Base-by-base conservation (phyloP, 192 early-diverging fungal species). In the Backusella morwellensis region DNA sequence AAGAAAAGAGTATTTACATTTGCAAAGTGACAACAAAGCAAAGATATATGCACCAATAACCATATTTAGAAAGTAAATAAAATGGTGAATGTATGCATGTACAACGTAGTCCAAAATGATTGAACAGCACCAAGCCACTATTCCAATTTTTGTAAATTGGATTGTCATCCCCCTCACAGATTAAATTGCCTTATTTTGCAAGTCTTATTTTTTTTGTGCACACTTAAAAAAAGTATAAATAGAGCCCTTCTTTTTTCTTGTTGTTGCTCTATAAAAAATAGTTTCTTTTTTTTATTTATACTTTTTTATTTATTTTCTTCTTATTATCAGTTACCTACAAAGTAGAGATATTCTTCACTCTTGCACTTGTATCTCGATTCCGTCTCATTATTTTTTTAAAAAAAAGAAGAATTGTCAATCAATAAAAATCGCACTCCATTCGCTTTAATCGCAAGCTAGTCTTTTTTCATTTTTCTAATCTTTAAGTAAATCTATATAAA, bases 381-480 rank as follows among this genome's bases (percentile, higher is more conserved):
- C 23, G 4, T 14, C 29, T 50, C 47, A n/a, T 50, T n/a, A 50
- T 63, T 29, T 29, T 26, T 63, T 29, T 63, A 63, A 29, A 63
- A 63, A 29, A 63, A 6, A 50, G 6, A 50, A 50, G 17, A 50
- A 50, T 50, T 50, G 19, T 44, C 42, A 63, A 63, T 63, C 56
- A 63, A 63, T 63, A 63, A 63, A 54, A 63, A 63, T 29, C 23
- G 56, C 35, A 21, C 26, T 23, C 69, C 21, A 41, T 41, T 36
- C 69, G 69, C n/a, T 70, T 70, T 23, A 23, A 70, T 36, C 36
- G 34, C 69, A 35, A 70, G 36, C 41, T 42, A 41, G 36, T 42
- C 35, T 70, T 29, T 38, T 42, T 42, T 9, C 41, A 8, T 38
- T 70, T 32, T 70, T 40, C 56, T 44, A 63, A 29, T 63, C 26